phyloP scores from a whole-genome alignment of 441 rosid species.

The Hypseocharis bilobata region DNA sequence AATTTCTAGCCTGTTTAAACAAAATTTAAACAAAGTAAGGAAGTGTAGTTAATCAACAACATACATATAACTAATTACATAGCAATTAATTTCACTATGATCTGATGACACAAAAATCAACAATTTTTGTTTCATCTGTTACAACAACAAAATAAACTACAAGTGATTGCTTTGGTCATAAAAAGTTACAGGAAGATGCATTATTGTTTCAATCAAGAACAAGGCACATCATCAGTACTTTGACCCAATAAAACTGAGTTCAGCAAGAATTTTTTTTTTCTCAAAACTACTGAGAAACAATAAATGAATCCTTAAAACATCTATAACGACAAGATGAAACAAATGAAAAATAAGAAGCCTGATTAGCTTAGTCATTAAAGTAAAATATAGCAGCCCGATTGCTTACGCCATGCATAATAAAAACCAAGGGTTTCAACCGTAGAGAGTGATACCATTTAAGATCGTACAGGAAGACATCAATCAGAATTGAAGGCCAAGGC shows the following conservation, averaged over 20 bases:
- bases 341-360: background rate
- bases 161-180: background rate
- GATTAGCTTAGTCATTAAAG: no score
- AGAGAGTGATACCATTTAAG: background rate
- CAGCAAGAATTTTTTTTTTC: background rate
- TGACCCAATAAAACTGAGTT: background rate
- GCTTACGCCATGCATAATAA: no score
- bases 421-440: background rate
- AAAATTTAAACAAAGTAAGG: constrained; percentile 5
- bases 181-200: background rate
- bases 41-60: background rate
- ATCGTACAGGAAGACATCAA: no score
- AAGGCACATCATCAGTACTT: background rate
- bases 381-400: no score
- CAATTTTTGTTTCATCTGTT: background rate
- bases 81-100: background rate
- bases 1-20: constrained; percentile 82
- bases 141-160: background rate
- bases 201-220: background rate
- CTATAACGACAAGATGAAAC: background rate
- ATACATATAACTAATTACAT: background rate
- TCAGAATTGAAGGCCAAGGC: background rate
- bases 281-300: background rate
- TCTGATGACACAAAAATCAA: background rate
- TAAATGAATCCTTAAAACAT: background rate